Conservation (phyloP, 2,329 filamentous ascomycete genomes). For the Microcyclospora pomicola region DNA sequence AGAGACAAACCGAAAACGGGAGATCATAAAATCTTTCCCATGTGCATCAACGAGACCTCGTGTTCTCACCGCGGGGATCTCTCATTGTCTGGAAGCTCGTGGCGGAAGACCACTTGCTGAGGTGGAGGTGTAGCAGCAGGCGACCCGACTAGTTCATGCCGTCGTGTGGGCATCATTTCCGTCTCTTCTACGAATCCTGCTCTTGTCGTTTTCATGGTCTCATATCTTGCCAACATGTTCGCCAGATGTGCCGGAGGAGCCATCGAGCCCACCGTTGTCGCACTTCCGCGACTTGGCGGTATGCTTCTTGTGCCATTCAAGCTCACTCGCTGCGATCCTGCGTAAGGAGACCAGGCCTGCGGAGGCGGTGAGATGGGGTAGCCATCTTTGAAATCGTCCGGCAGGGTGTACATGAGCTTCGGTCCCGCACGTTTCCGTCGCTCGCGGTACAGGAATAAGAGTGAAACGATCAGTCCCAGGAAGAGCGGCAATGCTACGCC, state of each 20-base stretch:
- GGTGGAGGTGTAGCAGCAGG: background rate
- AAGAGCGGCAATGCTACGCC: constrained; percentile 18
- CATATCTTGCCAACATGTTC: constrained; percentile 10
- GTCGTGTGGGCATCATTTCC: constrained; percentile 2
- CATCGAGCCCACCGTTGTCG: too few species aligned
- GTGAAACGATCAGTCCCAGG: constrained; percentile 11
- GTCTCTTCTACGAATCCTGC: constrained; percentile 4
- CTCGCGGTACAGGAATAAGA: constrained; percentile 12
- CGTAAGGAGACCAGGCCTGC: constrained; percentile 1
- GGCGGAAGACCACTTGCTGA: background rate
- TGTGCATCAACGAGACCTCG: too few species aligned
- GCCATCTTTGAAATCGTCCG: constrained; percentile 14
- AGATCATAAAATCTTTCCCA: too few species aligned
- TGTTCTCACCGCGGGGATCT: too few species aligned
- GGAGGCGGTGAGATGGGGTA: constrained; percentile 11
- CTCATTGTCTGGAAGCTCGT: constrained; percentile 1
- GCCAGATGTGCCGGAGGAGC: constrained; percentile 3
- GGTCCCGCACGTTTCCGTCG: constrained; percentile 10
- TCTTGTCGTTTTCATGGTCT: constrained; percentile 5
- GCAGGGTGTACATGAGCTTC: constrained; percentile 20
- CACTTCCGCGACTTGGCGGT: background rate
- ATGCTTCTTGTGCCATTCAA: background rate
- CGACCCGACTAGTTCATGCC: constrained; percentile 6
- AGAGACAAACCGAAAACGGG: too few species aligned
- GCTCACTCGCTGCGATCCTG: background rate